A percentile compares a stretch with the other conserved stretches of the same genome.
phyloP scores from a whole-genome alignment of 805 yeast species.

The Metschnikowia rubicola region DNA sequence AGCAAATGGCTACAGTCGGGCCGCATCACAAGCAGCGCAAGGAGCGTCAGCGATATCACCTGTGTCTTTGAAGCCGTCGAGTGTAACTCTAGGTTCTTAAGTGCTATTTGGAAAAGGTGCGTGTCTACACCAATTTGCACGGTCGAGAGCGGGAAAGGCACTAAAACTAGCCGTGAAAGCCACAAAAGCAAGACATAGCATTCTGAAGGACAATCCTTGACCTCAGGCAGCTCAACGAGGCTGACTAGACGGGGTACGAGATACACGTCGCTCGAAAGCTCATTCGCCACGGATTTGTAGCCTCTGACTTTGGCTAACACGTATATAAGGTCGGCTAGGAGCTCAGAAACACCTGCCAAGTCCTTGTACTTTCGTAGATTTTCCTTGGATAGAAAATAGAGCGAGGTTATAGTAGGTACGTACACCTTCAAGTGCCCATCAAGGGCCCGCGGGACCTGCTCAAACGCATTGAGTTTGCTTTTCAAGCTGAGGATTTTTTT shows the following conservation, averaged over 20 bases:
- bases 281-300: constrained; percentile 54
- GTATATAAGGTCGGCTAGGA: constrained; percentile 46
- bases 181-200: constrained; percentile 54
- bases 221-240: constrained; percentile 19
- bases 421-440: constrained; percentile 39
- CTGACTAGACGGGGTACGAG: constrained; percentile 33
- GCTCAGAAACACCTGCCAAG: constrained; percentile 3
- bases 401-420: not conserved
- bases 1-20: constrained; percentile 36
- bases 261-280: constrained; percentile 58
- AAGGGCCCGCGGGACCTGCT: constrained; percentile 50
- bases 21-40: constrained; percentile 54
- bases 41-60: constrained; percentile 47
- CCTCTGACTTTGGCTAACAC: constrained; percentile 63
- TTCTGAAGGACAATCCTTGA: constrained; percentile 21
- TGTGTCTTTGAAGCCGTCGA: constrained; percentile 54
- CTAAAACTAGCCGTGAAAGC: constrained; percentile 65
- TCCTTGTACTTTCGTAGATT: not conserved
- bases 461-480: constrained; percentile 19
- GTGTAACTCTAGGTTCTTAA: constrained; percentile 26
- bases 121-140: constrained; percentile 32
- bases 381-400: not conserved
- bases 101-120: constrained; percentile 34
- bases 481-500: not conserved
- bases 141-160: constrained; percentile 62